phyloP scores from a whole-genome alignment of 163 green algal species.

The Scenedesmus sp. region DNA sequence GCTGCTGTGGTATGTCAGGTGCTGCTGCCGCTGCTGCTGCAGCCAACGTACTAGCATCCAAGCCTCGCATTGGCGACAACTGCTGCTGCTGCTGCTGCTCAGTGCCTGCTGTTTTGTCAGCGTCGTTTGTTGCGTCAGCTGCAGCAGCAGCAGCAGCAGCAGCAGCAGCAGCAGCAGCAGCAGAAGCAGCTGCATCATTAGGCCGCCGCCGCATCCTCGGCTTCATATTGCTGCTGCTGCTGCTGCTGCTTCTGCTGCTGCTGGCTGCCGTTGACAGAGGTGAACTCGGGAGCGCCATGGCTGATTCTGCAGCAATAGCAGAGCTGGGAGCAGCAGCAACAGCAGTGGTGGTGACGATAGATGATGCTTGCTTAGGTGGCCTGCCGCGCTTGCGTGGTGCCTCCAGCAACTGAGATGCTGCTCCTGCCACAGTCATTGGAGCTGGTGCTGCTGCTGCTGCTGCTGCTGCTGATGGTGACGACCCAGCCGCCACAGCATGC shows the following conservation, averaged over 20 bases:
- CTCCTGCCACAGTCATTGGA: too few species aligned
- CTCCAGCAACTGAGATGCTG: too few species aligned
- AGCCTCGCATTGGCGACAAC: not conserved
- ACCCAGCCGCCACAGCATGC: not conserved
- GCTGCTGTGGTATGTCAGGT: not conserved
- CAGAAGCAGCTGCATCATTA: too few species aligned
- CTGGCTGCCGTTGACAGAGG: not conserved
- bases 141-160: not conserved
- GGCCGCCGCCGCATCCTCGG: not conserved
- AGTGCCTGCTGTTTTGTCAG: not conserved
- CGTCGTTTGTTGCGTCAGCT: not conserved
- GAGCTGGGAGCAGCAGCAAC: not conserved
- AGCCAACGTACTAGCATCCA: not conserved
- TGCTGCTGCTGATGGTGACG: not conserved
- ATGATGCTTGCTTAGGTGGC: not conserved
- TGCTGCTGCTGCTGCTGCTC: not conserved
- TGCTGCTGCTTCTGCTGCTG: not conserved
- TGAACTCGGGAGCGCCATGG: not conserved
- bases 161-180: not conserved
- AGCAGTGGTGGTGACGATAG: not conserved
- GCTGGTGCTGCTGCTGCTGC: not conserved
- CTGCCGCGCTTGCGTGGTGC: not conserved
- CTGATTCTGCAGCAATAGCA: not conserved
- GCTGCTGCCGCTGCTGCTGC: not conserved
- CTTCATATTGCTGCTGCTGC: not conserved